Percentiles rank a stretch among this genome's conserved stretches.
These are phyloP conservation scores for Ampelomyces quisqualis DNA, from an alignment of 2,329 filamentous ascomycete genomes.

Conservation along the genomic window DNA sequence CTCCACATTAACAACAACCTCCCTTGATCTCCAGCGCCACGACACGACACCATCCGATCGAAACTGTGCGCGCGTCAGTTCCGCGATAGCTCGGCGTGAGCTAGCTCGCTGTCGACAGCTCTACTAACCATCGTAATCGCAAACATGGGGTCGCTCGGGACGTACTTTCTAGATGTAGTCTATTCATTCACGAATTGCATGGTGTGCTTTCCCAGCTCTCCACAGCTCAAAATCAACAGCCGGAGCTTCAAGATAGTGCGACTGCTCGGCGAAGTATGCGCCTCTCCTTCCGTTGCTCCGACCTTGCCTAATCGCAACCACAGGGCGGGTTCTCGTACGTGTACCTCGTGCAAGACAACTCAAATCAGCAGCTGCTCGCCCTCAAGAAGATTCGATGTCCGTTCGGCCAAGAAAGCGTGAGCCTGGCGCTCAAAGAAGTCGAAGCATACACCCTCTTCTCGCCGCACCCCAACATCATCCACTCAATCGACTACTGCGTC, in stretches of 20 bases:
- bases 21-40: neutral
- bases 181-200: slow-evolving; percentile 94
- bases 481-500: slow-evolving; percentile 78
- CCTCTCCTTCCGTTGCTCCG: neutral
- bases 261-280: slow-evolving; percentile 79
- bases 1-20: neutral
- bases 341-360: slow-evolving; percentile 93
- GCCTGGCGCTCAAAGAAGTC: slow-evolving; percentile 93
- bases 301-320: slow-evolving; percentile 5
- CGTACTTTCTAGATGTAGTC: slow-evolving; percentile 79
- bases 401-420: slow-evolving; percentile 93
- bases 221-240: slow-evolving; percentile 91
- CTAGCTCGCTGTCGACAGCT: slow-evolving; percentile 21
- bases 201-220: slow-evolving; percentile 92
- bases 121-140: slow-evolving; percentile 11
- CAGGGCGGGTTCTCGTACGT: slow-evolving; percentile 98
- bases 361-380: slow-evolving; percentile 80
- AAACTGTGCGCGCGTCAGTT: slow-evolving; percentile 8
- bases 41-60: neutral
- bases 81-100: slow-evolving; percentile 12
- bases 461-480: slow-evolving; percentile 81
- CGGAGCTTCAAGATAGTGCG: slow-evolving; percentile 95
- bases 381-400: slow-evolving; percentile 99
- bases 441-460: slow-evolving; percentile 93
- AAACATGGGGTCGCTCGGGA: slow-evolving; percentile 42